Base-by-base conservation (phyloP, 768 basidiomycete species). In the Cyclocybe cylindracea region DNA sequence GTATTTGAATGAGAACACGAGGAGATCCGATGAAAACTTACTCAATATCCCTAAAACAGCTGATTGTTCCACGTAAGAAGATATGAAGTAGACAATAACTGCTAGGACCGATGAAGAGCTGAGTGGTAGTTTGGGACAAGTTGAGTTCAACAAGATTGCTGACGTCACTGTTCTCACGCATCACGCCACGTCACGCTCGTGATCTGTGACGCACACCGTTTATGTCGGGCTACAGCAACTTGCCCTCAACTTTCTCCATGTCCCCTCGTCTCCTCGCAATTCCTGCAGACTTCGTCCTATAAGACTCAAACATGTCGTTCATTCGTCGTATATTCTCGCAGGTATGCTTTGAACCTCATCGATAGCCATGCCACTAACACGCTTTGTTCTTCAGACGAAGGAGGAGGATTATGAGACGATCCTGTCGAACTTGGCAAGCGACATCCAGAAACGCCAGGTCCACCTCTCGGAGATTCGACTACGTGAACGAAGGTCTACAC, bases 381-480 rank as follows among this genome's bases (percentile, higher is more conserved):
- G 39, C 33, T 46, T 24, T 46, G 14, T 49, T 38, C 14, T 50
- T 56, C 54, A 80, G 80, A 77, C 71, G 63, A 69, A 73, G 38
- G 78, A 85, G 13, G 87, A 91, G 59, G 87, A 94, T 72, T 91
- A 87, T 64, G 90, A 91, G 62, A 78, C 84, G 16, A 70, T 90
- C 51, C 81, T 94, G 29, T 78, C 86, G 18, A 68, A 73, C 40
- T 77, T 94, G 47, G 84, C 85, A 7, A 66, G 72, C 18, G 82
- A 88, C 62, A 87, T 94, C 50, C 80, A 84, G 62, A 84, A 86
- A 54, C 83, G 88, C 10, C 86, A 90, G 68, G 76, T 81, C 38
- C 78, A 81, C 51, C 80, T 94, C 11, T 83, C 87, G 1, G 92
- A 92, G 64, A 89, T 96, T 57, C 84, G 90, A n/a, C 70, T 91